Base-by-base conservation (phyloP, 768 basidiomycete species). In the Tephrocybe sp. region DNA sequence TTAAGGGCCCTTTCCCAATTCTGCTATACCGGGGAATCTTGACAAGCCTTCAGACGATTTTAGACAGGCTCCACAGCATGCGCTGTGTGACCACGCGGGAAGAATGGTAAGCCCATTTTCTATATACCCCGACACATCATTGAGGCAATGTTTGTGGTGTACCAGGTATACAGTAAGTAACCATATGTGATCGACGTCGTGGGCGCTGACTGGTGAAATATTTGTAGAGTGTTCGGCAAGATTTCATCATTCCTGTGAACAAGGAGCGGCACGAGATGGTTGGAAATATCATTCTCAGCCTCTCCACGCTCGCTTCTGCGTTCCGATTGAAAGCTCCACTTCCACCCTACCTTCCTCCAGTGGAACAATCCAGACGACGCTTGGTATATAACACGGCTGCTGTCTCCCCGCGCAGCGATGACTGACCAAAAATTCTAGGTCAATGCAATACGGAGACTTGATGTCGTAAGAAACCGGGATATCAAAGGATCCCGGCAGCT, bases 321-420 rank as follows among this genome's bases (percentile, higher is more conserved):
- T 90, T 95, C 65, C 75, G 83, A 15, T 73, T 92, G 34, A 96
- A 96, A 61, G 84, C 92, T 5, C 97, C 97, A 1, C 72, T 99
- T n/a, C 94, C 97, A 0, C 93, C 97, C 0, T 98, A 94, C 65
- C 79, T 99, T 0, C 97, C 97, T 2, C 95, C 95, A 0, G 96
- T 89, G 0, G 94, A 96, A 63, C 78, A 84, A 56, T 81, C 92
- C 1, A 81, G 96, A 43, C 79, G 86, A 46, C 80, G 83, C 7
- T 70, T 99, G 65, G 93, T 89, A 63, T 40, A 78, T 50, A 5
- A 19, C 2, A 9, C 56, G 12, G 28, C 36, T 36, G n/a, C 18
- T 25, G 32, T 47, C 31, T 27, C 16, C 32, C 32, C 22, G 40
- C 37, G 26, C 27, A 47, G 27, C 41, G 18, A 25, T 38, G 12